These are phyloP conservation scores for Infundibulicybe gibba DNA, from an alignment of 768 basidiomycete genomes.

Conservation along the genomic window DNA sequence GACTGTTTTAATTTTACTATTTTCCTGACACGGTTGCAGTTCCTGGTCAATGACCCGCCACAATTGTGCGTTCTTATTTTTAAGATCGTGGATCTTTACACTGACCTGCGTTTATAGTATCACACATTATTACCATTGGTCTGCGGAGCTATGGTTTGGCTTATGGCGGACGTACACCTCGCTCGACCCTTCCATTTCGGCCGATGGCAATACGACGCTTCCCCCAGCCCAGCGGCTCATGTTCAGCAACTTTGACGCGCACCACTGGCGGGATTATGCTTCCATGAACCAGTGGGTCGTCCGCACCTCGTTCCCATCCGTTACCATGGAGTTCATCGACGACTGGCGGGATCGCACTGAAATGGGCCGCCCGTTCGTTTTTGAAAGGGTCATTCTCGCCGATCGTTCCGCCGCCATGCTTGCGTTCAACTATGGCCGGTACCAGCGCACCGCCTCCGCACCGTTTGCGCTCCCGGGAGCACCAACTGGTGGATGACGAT, in stretches of 20 bases:
- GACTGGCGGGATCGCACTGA: conserved; percentile 83
- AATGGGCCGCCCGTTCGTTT: conserved; percentile 66
- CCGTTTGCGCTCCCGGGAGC: conserved; percentile 75
- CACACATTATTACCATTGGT: conserved; percentile 93
- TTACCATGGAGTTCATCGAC: conserved; percentile 73
- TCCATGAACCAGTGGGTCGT: conserved; percentile 88
- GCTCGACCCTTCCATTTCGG: conserved; percentile 65
- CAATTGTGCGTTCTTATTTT: conserved; percentile 63
- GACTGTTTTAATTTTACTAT: neutral
- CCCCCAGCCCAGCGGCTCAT: conserved; percentile 72
- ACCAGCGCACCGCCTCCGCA: conserved; percentile 73
- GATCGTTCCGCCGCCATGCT: conserved; percentile 86
- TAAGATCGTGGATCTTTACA: neutral
- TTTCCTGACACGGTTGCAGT: conserved; percentile 33
- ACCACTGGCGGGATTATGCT: conserved; percentile 89
- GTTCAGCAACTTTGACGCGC: conserved; percentile 70
- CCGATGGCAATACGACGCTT: conserved; percentile 65
- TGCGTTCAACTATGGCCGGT: conserved; percentile 60
- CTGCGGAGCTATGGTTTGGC: conserved; percentile 88
- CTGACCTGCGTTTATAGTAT: conserved; percentile 41
- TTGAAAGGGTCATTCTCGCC: conserved; percentile 84
- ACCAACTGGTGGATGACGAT: conserved; percentile 84
- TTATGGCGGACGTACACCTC: conserved; percentile 90
- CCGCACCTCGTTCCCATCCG: conserved; percentile 75
- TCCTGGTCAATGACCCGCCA: conserved; percentile 78